Percentiles rank a stretch among this genome's conserved stretches.
Evolutionary conservation across 768 basidiomycete genomes (phyloP).

Genomic region (Cystoderma amianthinum): DNA sequence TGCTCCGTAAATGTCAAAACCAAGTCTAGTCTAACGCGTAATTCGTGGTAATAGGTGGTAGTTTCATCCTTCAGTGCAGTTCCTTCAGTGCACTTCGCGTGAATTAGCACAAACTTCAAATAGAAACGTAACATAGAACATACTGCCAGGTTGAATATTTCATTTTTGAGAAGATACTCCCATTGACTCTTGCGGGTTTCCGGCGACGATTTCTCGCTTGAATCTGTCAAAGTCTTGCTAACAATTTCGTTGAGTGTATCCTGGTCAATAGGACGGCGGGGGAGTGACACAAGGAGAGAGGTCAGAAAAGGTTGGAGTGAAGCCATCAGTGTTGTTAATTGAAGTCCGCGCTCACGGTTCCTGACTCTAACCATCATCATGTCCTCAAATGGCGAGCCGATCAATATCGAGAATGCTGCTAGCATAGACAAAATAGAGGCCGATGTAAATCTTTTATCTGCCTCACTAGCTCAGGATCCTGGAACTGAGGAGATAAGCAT

Average conservation of each 20-base stretch:
- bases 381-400: constrained; percentile 5
- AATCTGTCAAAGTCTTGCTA: constrained; percentile 31
- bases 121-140: constrained; percentile 17
- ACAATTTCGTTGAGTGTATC: constrained; percentile 43
- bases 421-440: constrained; percentile 15
- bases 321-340: constrained; percentile 30
- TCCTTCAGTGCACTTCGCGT: constrained; percentile 58
- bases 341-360: constrained; percentile 8
- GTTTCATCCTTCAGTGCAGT: constrained; percentile 45
- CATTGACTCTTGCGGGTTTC: constrained; percentile 68
- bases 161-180: constrained; percentile 68
- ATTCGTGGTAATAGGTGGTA: constrained; percentile 52
- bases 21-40: constrained; percentile 63
- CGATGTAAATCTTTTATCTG: constrained; percentile 27
- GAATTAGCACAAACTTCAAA: not conserved
- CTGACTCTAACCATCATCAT: constrained; percentile 5
- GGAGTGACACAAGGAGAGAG: constrained; percentile 44
- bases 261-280: constrained; percentile 42
- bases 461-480: constrained; percentile 3
- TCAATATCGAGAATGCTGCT: constrained; percentile 2
- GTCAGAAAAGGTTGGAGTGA: constrained; percentile 45
- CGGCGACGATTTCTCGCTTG: constrained; percentile 28
- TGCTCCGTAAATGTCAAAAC: constrained; percentile 72
- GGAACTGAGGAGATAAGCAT: too few species aligned
- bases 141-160: constrained; percentile 69